Base-by-base conservation (phyloP, 2,329 filamentous ascomycete species). In the Colletotrichum lindemuthianum region DNA sequence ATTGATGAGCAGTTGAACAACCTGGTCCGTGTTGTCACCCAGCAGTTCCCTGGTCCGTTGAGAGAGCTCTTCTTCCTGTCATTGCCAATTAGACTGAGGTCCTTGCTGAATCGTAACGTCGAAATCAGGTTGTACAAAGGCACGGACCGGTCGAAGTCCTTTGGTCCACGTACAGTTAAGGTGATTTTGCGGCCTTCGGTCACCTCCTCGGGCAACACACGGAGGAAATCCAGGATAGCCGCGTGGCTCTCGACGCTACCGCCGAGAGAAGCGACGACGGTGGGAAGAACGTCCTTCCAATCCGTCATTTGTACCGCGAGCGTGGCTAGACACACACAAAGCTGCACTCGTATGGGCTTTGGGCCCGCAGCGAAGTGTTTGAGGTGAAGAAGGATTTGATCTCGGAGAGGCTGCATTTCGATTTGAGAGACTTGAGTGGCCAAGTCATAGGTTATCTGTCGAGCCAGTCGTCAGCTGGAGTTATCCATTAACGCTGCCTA, bases 131-230 rank as follows among this genome's bases (percentile, higher is more conserved):
- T 73, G 74, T 71, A 63, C 63, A 68, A 70, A 71, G 70, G 68
- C 71, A 68, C 65, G 72, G 71, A 67, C 72, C 72, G 73, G 80
- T 78, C 79, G 82, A 77, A 80, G 76, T 76, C 80, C 71, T 77
- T 83, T 82, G 84, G 83, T 90, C 89, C 86, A 95, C 93, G 84
- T 96, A 97, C 94, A 88, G 93, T 94, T 82, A 99, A 87, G 86
- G 93, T 97, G 86, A 99, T 97, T 84, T 98, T 99, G 81, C 96
- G 93, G 82, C 96, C 96, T 86, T 99, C 95, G 72, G 92, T 98
- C 75, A 99, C 96, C 86, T 99, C 96, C 84, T 99, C 96, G 60
- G 96, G 96, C 70, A 99, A 89, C 73, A 99, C 94, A 78, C 93
- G 93, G 70, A 99, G 85, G 78, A 99, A 99, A 78, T 99, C 96